Conservation (phyloP, 2,329 filamentous ascomycete genomes). For the Xylariaceae sp. region DNA sequence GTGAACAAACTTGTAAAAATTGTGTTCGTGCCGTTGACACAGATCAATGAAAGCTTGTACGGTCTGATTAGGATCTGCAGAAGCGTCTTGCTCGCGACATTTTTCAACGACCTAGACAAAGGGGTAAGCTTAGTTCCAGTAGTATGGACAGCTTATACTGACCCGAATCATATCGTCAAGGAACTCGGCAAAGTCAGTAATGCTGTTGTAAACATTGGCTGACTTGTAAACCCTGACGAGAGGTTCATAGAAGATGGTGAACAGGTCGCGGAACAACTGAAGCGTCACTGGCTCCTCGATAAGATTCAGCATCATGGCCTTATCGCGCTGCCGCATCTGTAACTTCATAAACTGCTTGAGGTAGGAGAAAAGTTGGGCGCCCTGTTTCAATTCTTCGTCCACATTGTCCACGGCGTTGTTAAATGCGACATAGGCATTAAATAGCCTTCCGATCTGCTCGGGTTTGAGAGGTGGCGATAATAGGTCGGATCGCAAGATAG, state of each 20-base stretch:
- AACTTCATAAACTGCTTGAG: constrained; percentile 93
- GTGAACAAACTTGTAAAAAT: constrained; percentile 98
- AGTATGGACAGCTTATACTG: constrained; percentile 17
- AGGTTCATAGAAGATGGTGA: constrained; percentile 98
- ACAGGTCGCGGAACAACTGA: constrained; percentile 91
- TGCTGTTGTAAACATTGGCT: constrained; percentile 94
- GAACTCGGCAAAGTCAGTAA: constrained; percentile 92
- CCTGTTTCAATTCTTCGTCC: constrained; percentile 81
- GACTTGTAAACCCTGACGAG: constrained; percentile 97
- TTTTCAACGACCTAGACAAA: constrained; percentile 54
- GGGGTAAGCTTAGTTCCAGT: not conserved
- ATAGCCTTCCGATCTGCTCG: constrained; percentile 76
- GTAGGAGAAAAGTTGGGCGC: constrained; percentile 87
- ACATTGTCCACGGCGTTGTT: constrained; percentile 89
- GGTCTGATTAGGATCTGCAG: constrained; percentile 94
- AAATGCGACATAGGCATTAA: constrained; percentile 95
- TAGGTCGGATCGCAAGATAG: constrained; percentile 73
- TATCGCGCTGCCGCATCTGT: constrained; percentile 84
- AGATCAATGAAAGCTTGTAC: constrained; percentile 97
- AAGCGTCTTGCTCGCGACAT: constrained; percentile 70
- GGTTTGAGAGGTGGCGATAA: constrained; percentile 65
- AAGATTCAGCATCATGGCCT: constrained; percentile 92
- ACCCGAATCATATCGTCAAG: constrained; percentile 88
- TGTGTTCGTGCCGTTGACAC: constrained; percentile 88
- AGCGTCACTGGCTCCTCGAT: constrained; percentile 97